Base-by-base conservation (phyloP, 148 eudicot species). In the Oxyria digyna region DNA sequence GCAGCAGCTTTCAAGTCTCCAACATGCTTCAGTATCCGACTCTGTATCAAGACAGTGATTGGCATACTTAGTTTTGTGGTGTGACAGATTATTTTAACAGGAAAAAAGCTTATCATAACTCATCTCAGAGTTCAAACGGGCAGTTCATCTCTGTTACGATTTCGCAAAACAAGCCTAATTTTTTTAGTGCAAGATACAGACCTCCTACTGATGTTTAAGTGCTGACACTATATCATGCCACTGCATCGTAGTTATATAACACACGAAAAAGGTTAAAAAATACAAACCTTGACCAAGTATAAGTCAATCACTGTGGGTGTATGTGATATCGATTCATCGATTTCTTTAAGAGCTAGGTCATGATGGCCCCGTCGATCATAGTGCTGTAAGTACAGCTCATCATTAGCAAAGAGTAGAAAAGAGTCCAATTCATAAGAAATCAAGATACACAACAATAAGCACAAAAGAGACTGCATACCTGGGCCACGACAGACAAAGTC, bases 241-340 rank as follows among this genome's bases (percentile, higher is more conserved):
- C 5, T 23, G 10, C 31, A 9, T 8, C 5, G 8, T 18, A 29
- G 18, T 12, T 27, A 57, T 4, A 29, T 3, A 55, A 24, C 5
- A 31, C 65, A 5, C 38, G 0, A 6, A 59, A 52, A 31, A 29
- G 17, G 8, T 55, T 15, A 1, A 13, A 29, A 26, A 33, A 64
- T 73, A 75, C 78, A 77, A 72, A 95, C 99, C 99, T 95, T 95
- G 68, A 83, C 91, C 3, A 92, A 81, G 84, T 95, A 95, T 42
- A 91, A 79, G 82, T 95, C 99, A 78, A 88, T 91, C 45, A 87
- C 99, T 35, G 97, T 95, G 41, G 99, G 99, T 42, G 99, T 91
- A 72, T 95, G 99, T 55, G 80, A 76, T 54, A 95, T 85, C 59
- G 99, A 97, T 77, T 95, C 99, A 20, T 91, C 91, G 67, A 95